Base-by-base conservation (phyloP, 2,329 filamentous ascomycete species). In the Aureobasidium sp. region DNA sequence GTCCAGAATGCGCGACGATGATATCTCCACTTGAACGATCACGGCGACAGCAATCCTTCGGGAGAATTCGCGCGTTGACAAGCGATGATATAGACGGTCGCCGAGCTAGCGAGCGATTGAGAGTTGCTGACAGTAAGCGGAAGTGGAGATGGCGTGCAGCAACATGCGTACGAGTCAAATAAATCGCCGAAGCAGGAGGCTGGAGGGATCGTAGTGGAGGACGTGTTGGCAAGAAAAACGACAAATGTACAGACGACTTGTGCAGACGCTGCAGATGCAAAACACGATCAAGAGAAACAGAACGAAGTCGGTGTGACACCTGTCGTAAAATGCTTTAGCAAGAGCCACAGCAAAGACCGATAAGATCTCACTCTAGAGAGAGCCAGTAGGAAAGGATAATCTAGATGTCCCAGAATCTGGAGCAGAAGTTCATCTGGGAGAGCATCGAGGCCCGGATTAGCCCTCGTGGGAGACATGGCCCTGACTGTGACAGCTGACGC, bases 111-210 rank as follows among this genome's bases (percentile, higher is more conserved):
- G 82, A 81, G 52, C 83, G 82, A 30, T 85, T 82, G 5, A 90
- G 78, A 34, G 83, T 83, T 68, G 89, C 89, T 57, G 82, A 81
- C 6, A 85, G 82, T 3, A 90, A 78, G 15, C 81, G 86, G 61
- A 85, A 81, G 49, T 82, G 83, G 3, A 90, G 79, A 27, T 79
- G 77, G 25, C 86, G 82, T 3, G 86, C 87, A 29, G 86, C 81
- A 49, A 86, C 79, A 37, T 86, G 83, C 15, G 85, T 89, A 60
- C 81, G 78, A 44, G 86, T 87, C 45, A 89, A 74, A 73, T 89
- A 87, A 69, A 90, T 89, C 70, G 78, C 81, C 44, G 85, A 81
- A 27, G 78, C 73, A 58, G 86, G 84, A 15, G 89, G 83, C 61
- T 87, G 83, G 41, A 82, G 73, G 2, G 86, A 76, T 4, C 83